Evolutionary conservation across 305 asterid genomes (phyloP), one percentile per base, ranked within the genome.

Genomic region (Fraxinus dipetala): DNA sequence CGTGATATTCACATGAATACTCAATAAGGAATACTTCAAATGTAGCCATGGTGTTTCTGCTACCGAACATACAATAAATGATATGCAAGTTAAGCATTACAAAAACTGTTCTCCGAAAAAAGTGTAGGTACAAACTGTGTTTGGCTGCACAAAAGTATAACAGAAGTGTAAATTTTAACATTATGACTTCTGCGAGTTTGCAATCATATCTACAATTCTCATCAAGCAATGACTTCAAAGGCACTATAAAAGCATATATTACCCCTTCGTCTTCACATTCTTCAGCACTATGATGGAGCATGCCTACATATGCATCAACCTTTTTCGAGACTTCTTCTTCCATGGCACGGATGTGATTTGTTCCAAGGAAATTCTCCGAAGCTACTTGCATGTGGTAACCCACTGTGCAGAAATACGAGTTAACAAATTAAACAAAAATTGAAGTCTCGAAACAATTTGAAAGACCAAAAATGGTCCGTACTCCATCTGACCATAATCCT

Each of bases 201-300:
- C 61, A 30, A 72, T 75, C 79, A 73, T 35, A 73, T 14, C 13
- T 76, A 30, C 31, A n/a, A 56, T 16, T 32, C 56, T 40, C 73
- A 78, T 79, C 54, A 20, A 18, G 30, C 11, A 34, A 54, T 75
- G 75, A 81, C 30, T 54, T 32, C 48, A 79, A 54, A 81, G 70
- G 76, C 24, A 54, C 40, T 22, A 45, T 32, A 80, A 56, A 78
- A 84, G 77, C 40, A 63, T 32, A 11, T 54, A 61, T 88, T 89
- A 93, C 98, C 97, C 94, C 91, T 76, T 88, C 88, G 72, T 35
- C 86, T 80, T 92, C 92, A 83, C 93, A 92, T 78, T 90, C 92
- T 85, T 90, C 90, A 38, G 97, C 94, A 78, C 91, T 88, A 76
- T 83, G 82, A 86, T 83, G 90, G 77, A 93, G 95, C 93, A 90